Evolutionary conservation across 1,284 basidiomycete genomes (phyloP).

Genomic region (Ceratobasidium sp.): DNA sequence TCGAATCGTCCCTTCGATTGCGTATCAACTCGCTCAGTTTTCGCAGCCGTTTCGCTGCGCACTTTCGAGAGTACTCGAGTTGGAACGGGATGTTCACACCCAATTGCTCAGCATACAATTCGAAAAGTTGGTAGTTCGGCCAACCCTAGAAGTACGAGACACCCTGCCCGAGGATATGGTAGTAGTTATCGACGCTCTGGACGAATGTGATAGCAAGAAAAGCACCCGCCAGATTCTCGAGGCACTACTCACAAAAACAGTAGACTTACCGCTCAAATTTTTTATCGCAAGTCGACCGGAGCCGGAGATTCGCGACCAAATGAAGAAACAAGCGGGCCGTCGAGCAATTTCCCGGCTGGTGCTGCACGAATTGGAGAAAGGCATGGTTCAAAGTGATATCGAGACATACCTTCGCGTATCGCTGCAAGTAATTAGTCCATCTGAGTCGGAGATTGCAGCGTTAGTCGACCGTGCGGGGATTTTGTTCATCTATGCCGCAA

Average conservation of each 20-base stretch:
- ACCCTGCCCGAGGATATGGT: neutral
- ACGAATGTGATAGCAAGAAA: neutral
- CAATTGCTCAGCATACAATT: neutral
- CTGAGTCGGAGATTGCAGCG: neutral
- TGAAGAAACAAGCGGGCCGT: neutral
- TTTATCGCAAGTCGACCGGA: neutral
- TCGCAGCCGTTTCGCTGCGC: neutral
- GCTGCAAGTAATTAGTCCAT: neutral
- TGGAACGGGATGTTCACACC: neutral
- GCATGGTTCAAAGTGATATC: neutral
- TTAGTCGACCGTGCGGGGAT: neutral
- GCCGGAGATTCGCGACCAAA: neutral
- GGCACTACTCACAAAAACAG: neutral
- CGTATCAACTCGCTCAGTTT: neutral
- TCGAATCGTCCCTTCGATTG: neutral
- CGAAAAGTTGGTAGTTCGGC: neutral
- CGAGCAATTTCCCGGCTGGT: neutral
- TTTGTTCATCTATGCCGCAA: slow-evolving; percentile 9
- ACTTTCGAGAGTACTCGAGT: neutral
- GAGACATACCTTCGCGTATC: neutral
- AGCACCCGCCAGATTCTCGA: neutral
- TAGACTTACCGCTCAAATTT: neutral
- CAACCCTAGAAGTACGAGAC: neutral
- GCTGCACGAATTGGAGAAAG: neutral
- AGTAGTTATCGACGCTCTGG: slow-evolving; percentile 2